Conservation (phyloP, 2,329 filamentous ascomycete genomes). For the Ophiostoma quercus region DNA sequence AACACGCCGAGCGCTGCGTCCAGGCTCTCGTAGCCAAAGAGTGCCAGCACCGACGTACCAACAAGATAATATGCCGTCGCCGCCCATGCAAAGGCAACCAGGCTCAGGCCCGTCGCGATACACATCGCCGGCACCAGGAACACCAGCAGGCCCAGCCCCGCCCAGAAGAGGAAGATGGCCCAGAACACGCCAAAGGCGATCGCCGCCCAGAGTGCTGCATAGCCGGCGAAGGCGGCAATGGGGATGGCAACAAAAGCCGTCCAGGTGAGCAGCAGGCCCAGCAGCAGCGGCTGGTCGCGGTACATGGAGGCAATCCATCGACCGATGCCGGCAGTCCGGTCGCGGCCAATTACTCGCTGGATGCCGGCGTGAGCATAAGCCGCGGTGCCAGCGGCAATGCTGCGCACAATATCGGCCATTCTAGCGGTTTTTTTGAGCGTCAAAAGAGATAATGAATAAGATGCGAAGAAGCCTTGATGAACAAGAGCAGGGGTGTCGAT, state of each 20-base stretch:
- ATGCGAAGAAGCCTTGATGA: neutral
- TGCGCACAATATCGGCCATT: constrained; percentile 16
- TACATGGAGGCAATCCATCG: constrained; percentile 16
- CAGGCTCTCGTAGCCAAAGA: constrained; percentile 16
- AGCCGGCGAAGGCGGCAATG: constrained; percentile 20
- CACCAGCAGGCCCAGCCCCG: constrained; percentile 24
- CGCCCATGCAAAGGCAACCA: constrained; percentile 24
- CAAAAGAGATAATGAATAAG: neutral
- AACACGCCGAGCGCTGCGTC: neutral
- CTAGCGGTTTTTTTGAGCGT: neutral
- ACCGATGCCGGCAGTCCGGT: constrained; percentile 14
- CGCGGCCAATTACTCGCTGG: constrained; percentile 15
- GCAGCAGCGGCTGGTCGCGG: constrained; percentile 22
- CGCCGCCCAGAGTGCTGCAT: constrained; percentile 23
- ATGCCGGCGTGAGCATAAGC: constrained; percentile 9
- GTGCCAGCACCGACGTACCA: constrained; percentile 13
- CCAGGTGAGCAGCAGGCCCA: constrained; percentile 20
- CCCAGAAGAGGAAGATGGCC: constrained; percentile 27
- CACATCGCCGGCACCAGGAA: constrained; percentile 26
- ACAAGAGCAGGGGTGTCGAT: neutral
- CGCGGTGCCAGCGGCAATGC: constrained; percentile 3
- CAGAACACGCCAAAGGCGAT: constrained; percentile 25
- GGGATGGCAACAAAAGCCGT: constrained; percentile 22
- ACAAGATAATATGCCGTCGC: constrained; percentile 16
- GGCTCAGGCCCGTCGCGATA: constrained; percentile 21